Percentiles rank a stretch among this genome's conserved stretches.
These are phyloP conservation scores for Dendrobium catenatum DNA, from an alignment of 106 monocot species.

Conservation along the genomic window DNA sequence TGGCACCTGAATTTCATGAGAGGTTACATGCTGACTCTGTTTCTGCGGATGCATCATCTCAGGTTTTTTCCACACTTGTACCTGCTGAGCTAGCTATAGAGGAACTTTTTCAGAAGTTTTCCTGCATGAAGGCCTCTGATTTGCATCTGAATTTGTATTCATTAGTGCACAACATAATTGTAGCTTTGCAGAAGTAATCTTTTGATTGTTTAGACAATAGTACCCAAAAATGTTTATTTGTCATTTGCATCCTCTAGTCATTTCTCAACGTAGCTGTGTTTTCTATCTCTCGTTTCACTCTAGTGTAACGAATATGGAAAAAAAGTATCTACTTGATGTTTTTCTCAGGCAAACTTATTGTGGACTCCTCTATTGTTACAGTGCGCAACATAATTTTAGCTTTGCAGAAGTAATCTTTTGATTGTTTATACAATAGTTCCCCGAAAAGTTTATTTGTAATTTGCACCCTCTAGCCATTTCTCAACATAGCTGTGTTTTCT, in stretches of 20 bases:
- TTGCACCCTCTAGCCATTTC: too few relatives aligned
- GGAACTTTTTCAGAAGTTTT: neutral
- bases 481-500: neutral
- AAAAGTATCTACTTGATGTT: neutral
- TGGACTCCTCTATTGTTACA: neutral
- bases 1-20: slow-evolving; percentile 15
- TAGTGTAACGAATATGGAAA: neutral
- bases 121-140: neutral
- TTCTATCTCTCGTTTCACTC: neutral
- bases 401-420: neutral
- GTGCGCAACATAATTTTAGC: neutral
- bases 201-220: too few relatives aligned
- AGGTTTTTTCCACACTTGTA: slow-evolving; percentile 8
- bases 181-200: neutral
- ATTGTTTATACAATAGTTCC: too few relatives aligned
- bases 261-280: neutral
- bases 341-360: neutral
- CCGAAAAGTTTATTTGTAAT: too few relatives aligned
- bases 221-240: too few relatives aligned
- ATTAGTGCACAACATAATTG: neutral
- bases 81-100: neutral
- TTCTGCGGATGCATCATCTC: slow-evolving; percentile 6
- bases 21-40: slow-evolving; percentile 6
- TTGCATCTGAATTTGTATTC: too few relatives aligned
- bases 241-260: too few relatives aligned